These are phyloP conservation scores for Taphrina populina DNA, from an alignment of 1,139 yeast species.

Conservation along the genomic window DNA sequence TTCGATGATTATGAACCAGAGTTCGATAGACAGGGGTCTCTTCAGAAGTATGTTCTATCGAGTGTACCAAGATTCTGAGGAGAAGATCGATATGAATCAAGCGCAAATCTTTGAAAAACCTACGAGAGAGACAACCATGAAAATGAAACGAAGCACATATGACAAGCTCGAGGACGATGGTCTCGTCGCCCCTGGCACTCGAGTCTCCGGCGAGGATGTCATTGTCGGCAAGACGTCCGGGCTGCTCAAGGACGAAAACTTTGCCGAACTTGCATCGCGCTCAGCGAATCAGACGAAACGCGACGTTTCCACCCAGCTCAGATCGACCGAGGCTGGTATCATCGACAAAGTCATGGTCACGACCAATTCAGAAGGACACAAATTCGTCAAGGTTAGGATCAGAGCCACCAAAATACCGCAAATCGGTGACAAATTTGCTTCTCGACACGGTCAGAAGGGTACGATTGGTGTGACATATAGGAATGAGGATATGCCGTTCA, in stretches of 20 bases:
- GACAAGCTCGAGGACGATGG: conserved; percentile 99
- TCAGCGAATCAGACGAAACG: conserved; percentile 97
- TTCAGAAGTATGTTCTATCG: conserved; percentile 94
- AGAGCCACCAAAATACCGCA: conserved; percentile 98
- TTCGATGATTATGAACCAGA: conserved; percentile 99
- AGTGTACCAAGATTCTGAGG: conserved; percentile 97
- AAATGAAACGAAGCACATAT: conserved; percentile 96
- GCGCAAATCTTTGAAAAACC: conserved; percentile 52
- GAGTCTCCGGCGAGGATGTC: conserved; percentile 98
- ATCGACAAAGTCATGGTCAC: conserved; percentile 96
- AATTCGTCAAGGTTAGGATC: conserved; percentile 96
- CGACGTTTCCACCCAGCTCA: conserved; percentile 95
- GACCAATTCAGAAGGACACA: conserved; percentile 96
- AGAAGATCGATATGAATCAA: conserved; percentile 92
- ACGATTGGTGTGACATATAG: conserved; percentile 98
- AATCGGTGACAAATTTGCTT: conserved; percentile 98
- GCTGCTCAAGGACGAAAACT: conserved; percentile 77
- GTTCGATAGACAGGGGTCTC: conserved; percentile 93
- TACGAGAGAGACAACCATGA: conserved; percentile 84
- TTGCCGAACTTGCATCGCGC: conserved; percentile 97
- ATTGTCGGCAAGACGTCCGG: conserved; percentile 98
- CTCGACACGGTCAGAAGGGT: conserved; percentile 99
- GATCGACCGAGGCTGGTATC: conserved; percentile 97
- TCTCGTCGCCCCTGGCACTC: conserved; percentile 93
- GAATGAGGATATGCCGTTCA: conserved; percentile 98